Evolutionary conservation across 306 rosid species (phyloP).

Genomic region (Datisca glomerata): DNA sequence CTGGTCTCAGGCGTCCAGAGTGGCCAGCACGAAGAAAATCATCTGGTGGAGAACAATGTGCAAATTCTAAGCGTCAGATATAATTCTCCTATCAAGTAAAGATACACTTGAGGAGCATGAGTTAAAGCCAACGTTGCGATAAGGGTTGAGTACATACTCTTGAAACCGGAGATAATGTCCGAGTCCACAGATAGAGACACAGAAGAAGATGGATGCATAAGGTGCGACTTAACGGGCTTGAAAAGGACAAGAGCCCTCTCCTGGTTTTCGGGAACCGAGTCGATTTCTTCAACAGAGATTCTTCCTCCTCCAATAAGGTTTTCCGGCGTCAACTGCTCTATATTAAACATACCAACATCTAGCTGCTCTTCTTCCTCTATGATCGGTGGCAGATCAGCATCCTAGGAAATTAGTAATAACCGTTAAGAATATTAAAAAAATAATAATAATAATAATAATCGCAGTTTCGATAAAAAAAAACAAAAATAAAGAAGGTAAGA

Average conservation of each 20-base stretch:
- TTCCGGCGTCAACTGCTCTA: slow-evolving; percentile 2
- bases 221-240: slow-evolving; percentile 28
- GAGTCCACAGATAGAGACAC: slow-evolving; percentile 41
- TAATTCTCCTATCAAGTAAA: not conserved
- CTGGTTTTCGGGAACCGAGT: slow-evolving; percentile 11
- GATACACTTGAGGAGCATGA: not conserved
- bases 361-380: slow-evolving; percentile 40
- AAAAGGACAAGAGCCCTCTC: slow-evolving; percentile 73
- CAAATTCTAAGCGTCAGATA: not conserved
- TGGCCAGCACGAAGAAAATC: slow-evolving; percentile 19
- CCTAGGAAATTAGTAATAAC: slow-evolving; percentile 20
- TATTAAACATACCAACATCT: not conserved
- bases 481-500: not conserved
- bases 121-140: not conserved
- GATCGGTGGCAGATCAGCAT: slow-evolving; percentile 54
- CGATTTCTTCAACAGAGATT: slow-evolving; percentile 5
- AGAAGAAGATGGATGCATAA: slow-evolving; percentile 17
- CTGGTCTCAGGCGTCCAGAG: slow-evolving; percentile 1
- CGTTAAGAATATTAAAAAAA: not conserved
- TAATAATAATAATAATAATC: too few relatives aligned
- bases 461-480: not conserved
- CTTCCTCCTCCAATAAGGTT: slow-evolving; percentile 22
- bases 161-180: slow-evolving; percentile 34
- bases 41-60: slow-evolving; percentile 20
- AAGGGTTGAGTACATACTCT: slow-evolving; percentile 21